phyloP scores from a whole-genome alignment of 2,329 filamentous ascomycete genomes.

The Paracoccidioides brasiliensis region DNA sequence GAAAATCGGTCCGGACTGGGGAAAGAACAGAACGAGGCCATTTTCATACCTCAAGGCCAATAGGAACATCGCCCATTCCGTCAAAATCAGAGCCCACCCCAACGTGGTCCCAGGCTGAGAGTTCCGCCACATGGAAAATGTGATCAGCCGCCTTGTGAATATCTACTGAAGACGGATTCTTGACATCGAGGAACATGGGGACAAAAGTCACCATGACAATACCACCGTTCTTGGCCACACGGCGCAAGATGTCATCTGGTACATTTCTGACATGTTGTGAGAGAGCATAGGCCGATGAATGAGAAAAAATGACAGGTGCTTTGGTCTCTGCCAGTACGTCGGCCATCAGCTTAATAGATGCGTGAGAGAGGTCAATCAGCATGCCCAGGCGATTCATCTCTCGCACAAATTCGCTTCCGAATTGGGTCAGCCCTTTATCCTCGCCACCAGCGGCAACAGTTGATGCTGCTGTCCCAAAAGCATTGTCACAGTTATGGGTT shows the following conservation, averaged over 20 bases:
- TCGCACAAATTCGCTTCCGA: constrained; percentile 13
- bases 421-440: constrained; percentile 14
- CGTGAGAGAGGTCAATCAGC: constrained; percentile 19
- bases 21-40: not conserved
- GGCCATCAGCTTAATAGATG: constrained; percentile 16
- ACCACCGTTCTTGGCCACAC: constrained; percentile 25
- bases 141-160: constrained; percentile 28
- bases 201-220: constrained; percentile 32
- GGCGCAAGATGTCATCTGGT: constrained; percentile 28
- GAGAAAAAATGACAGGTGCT: constrained; percentile 17
- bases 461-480: constrained; percentile 16
- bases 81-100: constrained; percentile 26
- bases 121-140: constrained; percentile 21
- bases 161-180: constrained; percentile 18
- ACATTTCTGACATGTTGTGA: constrained; percentile 27
- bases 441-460: constrained; percentile 10
- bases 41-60: constrained; percentile 15
- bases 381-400: constrained; percentile 21
- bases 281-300: constrained; percentile 14
- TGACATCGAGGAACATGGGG: constrained; percentile 20
- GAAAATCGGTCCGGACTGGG: not conserved
- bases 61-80: constrained; percentile 15
- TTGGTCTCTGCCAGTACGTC: constrained; percentile 13
- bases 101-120: constrained; percentile 23
- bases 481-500: constrained; percentile 21